phyloP scores from a whole-genome alignment of 352 stramenopile species.

The Blastocystis sp. region DNA sequence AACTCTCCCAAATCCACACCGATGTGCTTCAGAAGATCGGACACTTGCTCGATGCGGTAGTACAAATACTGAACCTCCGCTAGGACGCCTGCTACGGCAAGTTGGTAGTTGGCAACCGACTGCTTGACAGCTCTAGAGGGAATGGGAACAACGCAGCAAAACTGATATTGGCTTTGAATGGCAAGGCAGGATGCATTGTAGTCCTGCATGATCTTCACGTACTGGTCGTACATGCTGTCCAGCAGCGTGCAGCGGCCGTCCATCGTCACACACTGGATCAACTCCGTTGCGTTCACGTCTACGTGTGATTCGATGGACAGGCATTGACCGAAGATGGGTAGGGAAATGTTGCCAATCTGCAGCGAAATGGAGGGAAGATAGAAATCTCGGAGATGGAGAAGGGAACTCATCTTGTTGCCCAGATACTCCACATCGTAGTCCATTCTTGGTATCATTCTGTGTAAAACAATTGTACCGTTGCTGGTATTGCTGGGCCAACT shows the following conservation, averaged over 20 bases:
- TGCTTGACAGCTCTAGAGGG: background rate
- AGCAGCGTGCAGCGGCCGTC: background rate
- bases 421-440: background rate
- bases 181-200: background rate
- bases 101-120: background rate
- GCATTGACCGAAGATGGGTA: background rate
- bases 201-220: background rate
- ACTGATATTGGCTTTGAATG: constrained; percentile 29
- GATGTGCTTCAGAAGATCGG: background rate
- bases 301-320: background rate
- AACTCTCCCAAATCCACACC: constrained; percentile 17
- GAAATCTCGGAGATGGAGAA: background rate
- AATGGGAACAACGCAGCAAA: background rate
- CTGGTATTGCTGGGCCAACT: background rate
- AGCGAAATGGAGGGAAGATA: background rate
- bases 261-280: constrained; percentile 38
- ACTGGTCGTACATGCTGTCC: constrained; percentile 50
- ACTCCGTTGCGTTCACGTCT: background rate
- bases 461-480: background rate
- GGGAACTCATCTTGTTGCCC: background rate
- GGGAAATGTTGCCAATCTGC: background rate
- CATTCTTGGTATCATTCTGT: background rate
- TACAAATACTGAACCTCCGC: constrained; percentile 10
- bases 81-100: background rate
- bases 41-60: constrained; percentile 4